Conservation (phyloP, 2,329 filamentous ascomycete species). For the Alternaria arborescens region DNA sequence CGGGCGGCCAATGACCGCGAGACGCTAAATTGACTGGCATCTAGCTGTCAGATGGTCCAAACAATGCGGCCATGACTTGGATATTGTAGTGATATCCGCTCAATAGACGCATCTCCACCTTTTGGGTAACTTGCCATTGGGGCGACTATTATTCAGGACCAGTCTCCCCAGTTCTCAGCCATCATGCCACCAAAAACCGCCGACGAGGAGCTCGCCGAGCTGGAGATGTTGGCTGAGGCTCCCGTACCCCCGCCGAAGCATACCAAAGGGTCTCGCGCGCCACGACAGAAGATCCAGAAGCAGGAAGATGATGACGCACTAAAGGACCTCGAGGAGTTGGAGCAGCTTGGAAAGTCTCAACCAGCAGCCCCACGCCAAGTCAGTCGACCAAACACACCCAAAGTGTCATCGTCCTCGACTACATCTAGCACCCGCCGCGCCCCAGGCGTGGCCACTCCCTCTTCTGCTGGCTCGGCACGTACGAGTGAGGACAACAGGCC, state of each 20-base stretch:
- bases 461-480: constrained; percentile 51
- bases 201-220: constrained; percentile 59
- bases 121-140: neutral
- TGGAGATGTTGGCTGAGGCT: constrained; percentile 47
- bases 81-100: constrained; percentile 2
- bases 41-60: constrained; percentile 23
- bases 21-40: constrained; percentile 36
- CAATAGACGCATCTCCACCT: neutral
- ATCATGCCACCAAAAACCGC: constrained; percentile 52
- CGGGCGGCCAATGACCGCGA: constrained; percentile 33
- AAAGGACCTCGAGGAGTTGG: constrained; percentile 85
- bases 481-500: constrained; percentile 73
- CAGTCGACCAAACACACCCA: constrained; percentile 81
- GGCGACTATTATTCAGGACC: neutral
- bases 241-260: constrained; percentile 45
- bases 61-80: constrained; percentile 11
- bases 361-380: constrained; percentile 66
- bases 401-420: constrained; percentile 61
- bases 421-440: constrained; percentile 51
- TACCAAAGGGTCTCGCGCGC: constrained; percentile 57
- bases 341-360: constrained; percentile 57
- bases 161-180: neutral
- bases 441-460: constrained; percentile 47
- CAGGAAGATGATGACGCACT: constrained; percentile 77
- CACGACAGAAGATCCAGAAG: constrained; percentile 51